phyloP scores from a whole-genome alignment of 2,329 filamentous ascomycete genomes.

The Cryphonectria parasitica region DNA sequence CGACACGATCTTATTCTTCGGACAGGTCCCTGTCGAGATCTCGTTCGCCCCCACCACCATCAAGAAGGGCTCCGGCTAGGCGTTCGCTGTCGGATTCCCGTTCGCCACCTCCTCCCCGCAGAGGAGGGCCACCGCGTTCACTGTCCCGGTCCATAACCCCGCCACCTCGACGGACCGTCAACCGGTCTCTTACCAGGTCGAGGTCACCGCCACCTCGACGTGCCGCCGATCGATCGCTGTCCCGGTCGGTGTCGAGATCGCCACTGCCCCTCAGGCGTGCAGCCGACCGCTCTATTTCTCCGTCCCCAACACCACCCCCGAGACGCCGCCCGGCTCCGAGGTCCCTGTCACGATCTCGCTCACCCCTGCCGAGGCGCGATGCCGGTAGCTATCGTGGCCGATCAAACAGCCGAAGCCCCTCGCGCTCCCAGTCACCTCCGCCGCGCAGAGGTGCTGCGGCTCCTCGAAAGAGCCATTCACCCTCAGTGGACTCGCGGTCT shows the following conservation, averaged over 20 bases:
- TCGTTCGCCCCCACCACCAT: constrained; percentile 25
- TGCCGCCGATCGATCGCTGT: constrained; percentile 5
- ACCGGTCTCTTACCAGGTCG: constrained; percentile 20
- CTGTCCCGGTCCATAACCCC: constrained; percentile 14
- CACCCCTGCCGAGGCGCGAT: constrained; percentile 23
- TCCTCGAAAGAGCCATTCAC: constrained; percentile 4
- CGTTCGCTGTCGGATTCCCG: constrained; percentile 23
- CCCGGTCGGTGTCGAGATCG: constrained; percentile 19
- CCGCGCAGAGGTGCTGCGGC: constrained; percentile 12
- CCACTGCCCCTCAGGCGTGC: constrained; percentile 12
- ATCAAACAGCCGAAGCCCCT: constrained; percentile 23
- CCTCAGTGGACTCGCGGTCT: constrained; percentile 21
- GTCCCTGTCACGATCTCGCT: constrained; percentile 22
- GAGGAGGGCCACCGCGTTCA: constrained; percentile 16
- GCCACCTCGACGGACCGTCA: not conserved
- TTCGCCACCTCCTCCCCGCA: constrained; percentile 24
- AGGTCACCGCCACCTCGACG: constrained; percentile 22
- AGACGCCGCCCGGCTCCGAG: constrained; percentile 4
- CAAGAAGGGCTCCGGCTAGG: constrained; percentile 15
- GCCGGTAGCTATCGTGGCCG: constrained; percentile 22
- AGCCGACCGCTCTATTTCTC: constrained; percentile 12
- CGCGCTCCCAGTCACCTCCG: constrained; percentile 20
- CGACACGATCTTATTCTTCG: constrained; percentile 27
- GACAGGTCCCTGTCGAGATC: constrained; percentile 22
- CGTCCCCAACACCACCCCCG: constrained; percentile 21